Evolutionary conservation across 2,329 filamentous ascomycete genomes (phyloP).

Genomic region (Clarireedia homoeocarpa): DNA sequence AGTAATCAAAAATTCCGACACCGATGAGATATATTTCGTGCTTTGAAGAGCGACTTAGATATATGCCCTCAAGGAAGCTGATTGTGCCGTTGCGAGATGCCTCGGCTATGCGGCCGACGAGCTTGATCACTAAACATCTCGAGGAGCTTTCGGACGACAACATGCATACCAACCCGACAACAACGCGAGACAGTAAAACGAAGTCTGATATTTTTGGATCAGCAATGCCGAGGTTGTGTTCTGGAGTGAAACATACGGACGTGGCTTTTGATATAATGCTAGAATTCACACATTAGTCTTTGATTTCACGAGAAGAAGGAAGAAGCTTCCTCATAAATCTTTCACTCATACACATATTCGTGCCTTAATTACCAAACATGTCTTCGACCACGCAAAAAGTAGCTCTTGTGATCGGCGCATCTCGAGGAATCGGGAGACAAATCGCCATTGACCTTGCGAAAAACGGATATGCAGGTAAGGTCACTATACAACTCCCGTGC

Average conservation of each 20-base stretch:
- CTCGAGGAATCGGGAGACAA: conserved; percentile 69
- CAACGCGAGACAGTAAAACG: not conserved
- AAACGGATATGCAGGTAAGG: conserved; percentile 59
- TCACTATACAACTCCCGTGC: not conserved
- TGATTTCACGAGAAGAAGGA: too few relatives aligned
- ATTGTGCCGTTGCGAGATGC: not conserved
- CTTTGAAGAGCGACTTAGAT: not conserved
- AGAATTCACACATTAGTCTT: too few relatives aligned
- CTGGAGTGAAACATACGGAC: too few relatives aligned
- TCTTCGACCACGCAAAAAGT: conserved; percentile 34
- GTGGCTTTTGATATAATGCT: too few relatives aligned
- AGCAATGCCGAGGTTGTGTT: not conserved
- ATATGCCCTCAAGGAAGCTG: not conserved
- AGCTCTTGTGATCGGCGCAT: conserved; percentile 67
- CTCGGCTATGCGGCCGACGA: not conserved
- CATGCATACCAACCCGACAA: not conserved
- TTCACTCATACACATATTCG: not conserved
- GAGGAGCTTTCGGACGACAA: not conserved
- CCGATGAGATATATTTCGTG: not conserved
- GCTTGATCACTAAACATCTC: conserved; percentile 5
- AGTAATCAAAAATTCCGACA: not conserved
- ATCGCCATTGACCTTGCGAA: conserved; percentile 69
- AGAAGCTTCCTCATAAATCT: not conserved
- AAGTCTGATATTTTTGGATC: too few relatives aligned
- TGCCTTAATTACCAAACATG: not conserved